Percentiles rank a stretch among this genome's conserved stretches.
These are phyloP conservation scores for Candida orba DNA, from an alignment of 805 yeast genomes.

Conservation along the genomic window DNA sequence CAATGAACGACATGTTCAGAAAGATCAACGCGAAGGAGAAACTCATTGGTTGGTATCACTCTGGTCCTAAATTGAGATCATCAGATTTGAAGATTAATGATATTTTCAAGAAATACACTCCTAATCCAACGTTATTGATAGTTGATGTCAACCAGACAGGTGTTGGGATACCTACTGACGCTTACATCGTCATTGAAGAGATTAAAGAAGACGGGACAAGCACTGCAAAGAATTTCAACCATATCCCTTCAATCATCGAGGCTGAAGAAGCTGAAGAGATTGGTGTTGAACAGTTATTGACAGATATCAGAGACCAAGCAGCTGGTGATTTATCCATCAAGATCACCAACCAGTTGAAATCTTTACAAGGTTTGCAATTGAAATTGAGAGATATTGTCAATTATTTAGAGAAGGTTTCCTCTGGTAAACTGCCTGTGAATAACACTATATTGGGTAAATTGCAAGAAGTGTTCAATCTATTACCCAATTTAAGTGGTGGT, in stretches of 20 bases:
- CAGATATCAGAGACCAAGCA: slow-evolving; percentile 95
- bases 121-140: slow-evolving; percentile 76
- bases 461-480: slow-evolving; percentile 88
- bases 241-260: slow-evolving; percentile 84
- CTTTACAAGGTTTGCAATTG: slow-evolving; percentile 77
- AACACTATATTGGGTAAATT: slow-evolving; percentile 85
- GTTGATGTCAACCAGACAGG: slow-evolving; percentile 80
- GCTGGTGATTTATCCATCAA: slow-evolving; percentile 86
- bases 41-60: slow-evolving; percentile 98
- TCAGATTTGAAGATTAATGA: slow-evolving; percentile 91
- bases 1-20: slow-evolving; percentile 96
- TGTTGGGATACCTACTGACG: slow-evolving; percentile 89
- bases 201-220: slow-evolving; percentile 93
- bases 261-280: slow-evolving; percentile 99
- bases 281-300: slow-evolving; percentile 92
- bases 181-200: slow-evolving; percentile 90
- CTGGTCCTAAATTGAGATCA: slow-evolving; percentile 87
- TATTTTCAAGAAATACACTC: slow-evolving; percentile 72
- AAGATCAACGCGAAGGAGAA: slow-evolving; percentile 96
- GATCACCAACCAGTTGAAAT: slow-evolving; percentile 83
- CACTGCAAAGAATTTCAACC: slow-evolving; percentile 87
- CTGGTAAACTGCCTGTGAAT: slow-evolving; percentile 73
- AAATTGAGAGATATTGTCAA: slow-evolving; percentile 70
- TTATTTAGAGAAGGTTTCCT: slow-evolving; percentile 69
- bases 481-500: slow-evolving; percentile 62